Conservation (phyloP, 2,329 filamentous ascomycete genomes). For the Ophiostoma sp. region DNA sequence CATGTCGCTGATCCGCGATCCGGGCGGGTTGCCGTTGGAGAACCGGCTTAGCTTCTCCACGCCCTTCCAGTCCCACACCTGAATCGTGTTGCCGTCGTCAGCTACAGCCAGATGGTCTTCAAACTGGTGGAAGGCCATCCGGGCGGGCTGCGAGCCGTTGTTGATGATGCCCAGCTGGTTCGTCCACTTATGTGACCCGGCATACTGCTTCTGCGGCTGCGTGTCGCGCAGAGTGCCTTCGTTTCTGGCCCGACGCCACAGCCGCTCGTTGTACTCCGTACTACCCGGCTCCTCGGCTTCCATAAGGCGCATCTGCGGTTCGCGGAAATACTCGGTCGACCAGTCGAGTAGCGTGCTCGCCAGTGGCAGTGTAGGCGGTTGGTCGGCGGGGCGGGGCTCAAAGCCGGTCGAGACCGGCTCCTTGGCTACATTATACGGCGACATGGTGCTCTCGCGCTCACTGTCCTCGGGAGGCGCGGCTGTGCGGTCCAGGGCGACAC, state of each 20-base stretch:
- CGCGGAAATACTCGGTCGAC: conserved; percentile 96
- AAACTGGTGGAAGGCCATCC: conserved; percentile 97
- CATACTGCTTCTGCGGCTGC: conserved; percentile 87
- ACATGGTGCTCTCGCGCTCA: conserved; percentile 64
- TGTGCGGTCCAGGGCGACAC: conserved; percentile 42
- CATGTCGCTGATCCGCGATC: conserved; percentile 90
- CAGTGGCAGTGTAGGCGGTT: conserved; percentile 68
- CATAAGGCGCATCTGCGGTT: conserved; percentile 95
- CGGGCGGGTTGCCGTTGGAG: conserved; percentile 88
- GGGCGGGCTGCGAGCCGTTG: conserved; percentile 84
- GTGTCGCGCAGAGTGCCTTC: conserved; percentile 90
- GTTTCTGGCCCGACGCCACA: conserved; percentile 91
- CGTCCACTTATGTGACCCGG: conserved; percentile 84
- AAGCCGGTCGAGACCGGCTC: conserved; percentile 80
- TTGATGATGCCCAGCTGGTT: conserved; percentile 79
- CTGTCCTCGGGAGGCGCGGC: conserved; percentile 69
- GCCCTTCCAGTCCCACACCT: conserved; percentile 90
- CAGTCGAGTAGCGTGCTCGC: conserved; percentile 86
- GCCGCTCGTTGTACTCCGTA: conserved; percentile 89
- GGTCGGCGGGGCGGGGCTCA: conserved; percentile 58
- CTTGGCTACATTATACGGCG: conserved; percentile 73
- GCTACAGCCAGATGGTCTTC: conserved; percentile 93
- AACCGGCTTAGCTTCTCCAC: conserved; percentile 76
- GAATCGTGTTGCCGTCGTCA: conserved; percentile 87
- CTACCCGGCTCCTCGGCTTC: conserved; percentile 96